Evolutionary conservation across 2,329 filamentous ascomycete species (phyloP), one percentile per base, ranked within the genome.

Genomic region (Monilinia polystroma): DNA sequence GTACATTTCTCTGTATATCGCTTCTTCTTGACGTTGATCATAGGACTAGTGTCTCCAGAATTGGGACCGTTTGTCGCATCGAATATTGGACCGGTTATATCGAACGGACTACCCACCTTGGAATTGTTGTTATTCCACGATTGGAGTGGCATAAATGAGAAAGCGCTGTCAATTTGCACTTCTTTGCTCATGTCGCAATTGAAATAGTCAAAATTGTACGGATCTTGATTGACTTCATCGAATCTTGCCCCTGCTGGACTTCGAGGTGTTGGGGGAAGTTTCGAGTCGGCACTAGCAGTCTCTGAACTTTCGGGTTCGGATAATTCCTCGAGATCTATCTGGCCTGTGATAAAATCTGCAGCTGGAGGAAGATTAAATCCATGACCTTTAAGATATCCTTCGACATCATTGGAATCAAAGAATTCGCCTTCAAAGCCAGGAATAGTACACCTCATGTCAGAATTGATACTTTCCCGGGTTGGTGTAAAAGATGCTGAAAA

Each of bases 381-480:
- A 41, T 84, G 83, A 60, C 84, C 81, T 52, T 83, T 83, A 3
- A 96, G 79, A 74, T 93, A 95, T 16, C 85, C 82, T 76, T 95
- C 90, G 0, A 93, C 87, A 75, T 95, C 92, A 68, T 91, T 84
- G 0, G 87, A 80, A 73, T 95, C 91, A 71, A 90, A 91, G 81
- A 91, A 95, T 62, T 91, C 85, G 5, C 90, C 90, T 68, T 90
- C 84, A 68, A 88, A 90, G 0, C 86, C 89, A 0, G 84, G 82
- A 10, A 88, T 76, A 51, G 81, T 82, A 70, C 85, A 82, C 26
- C 79, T 79, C 70, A 90, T 80, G 20, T 81, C 79, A 16, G 77
- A 73, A 49, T 81, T 79, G 10, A 87, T 71, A 26, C 78, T 72
- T 35, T 84, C 81, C 23, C 80, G 77, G 1, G 79, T 76, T 1